Conservation (phyloP, 129 eudicot genomes). For the Arctium minus region DNA sequence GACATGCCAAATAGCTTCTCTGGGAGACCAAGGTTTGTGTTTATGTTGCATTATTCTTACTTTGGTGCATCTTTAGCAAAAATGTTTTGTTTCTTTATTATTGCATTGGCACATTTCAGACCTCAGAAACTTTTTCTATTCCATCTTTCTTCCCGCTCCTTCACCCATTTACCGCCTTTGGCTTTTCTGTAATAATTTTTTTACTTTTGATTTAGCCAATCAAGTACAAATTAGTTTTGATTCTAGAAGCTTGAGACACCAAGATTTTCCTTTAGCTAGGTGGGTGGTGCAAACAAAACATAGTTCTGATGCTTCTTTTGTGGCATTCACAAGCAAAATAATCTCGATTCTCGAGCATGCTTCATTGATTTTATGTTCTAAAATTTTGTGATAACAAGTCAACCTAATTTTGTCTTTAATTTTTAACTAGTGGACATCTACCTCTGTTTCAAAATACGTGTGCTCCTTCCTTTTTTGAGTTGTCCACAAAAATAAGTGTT, state of each 20-base stretch:
- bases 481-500: not conserved
- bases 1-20: conserved; percentile 62
- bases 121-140: not conserved
- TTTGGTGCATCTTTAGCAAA: not conserved
- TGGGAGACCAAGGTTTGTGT: conserved; percentile 68
- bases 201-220: not conserved
- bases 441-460: not conserved
- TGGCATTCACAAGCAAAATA: not conserved
- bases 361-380: not conserved
- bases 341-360: not conserved
- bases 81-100: not conserved
- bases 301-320: not conserved
- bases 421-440: not conserved
- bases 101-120: not conserved
- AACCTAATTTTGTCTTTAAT: not conserved
- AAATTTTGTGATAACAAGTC: not conserved
- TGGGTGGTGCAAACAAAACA: not conserved
- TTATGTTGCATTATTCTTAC: not conserved
- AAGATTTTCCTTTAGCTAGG: not conserved
- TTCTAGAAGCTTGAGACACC: not conserved
- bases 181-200: not conserved
- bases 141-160: not conserved
- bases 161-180: not conserved
- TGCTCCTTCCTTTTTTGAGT: not conserved
- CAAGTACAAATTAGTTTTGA: not conserved